phyloP scores from a whole-genome alignment of 495 filamentous ascomycete genomes.

The Pseudotulostoma volvatum region DNA sequence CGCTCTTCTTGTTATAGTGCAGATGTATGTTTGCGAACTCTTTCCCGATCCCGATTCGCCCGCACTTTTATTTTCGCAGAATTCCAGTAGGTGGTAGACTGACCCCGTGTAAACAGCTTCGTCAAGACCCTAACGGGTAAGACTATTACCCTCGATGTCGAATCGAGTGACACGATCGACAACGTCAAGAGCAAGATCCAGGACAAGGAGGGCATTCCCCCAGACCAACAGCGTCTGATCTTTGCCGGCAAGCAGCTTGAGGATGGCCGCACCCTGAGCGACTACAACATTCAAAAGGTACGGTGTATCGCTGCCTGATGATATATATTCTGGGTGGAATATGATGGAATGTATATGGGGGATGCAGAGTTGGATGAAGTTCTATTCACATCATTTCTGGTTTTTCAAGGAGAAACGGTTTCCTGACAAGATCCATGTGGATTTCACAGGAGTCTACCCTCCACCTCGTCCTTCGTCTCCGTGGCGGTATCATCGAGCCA shows the following conservation, averaged over 20 bases:
- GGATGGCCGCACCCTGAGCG: constrained; percentile 93
- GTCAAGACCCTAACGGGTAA: constrained; percentile 97
- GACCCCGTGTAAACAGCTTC: constrained; percentile 47
- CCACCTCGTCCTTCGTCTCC: constrained; percentile 96
- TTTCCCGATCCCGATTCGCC: constrained; percentile 4
- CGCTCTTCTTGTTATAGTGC: constrained; percentile 45
- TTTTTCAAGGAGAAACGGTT: not conserved
- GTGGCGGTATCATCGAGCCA: constrained; percentile 98
- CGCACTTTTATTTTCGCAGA: constrained; percentile 6
- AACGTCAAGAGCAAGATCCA: constrained; percentile 96
- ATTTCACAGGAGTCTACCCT: constrained; percentile 79
- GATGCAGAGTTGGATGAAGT: not conserved
- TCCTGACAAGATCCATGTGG: constrained; percentile 3
- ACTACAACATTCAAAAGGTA: constrained; percentile 99
- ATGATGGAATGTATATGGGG: not conserved
- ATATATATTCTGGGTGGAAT: not conserved
- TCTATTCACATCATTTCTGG: not conserved
- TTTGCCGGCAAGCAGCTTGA: constrained; percentile 99
- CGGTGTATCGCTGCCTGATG: constrained; percentile 12
- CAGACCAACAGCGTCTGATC: constrained; percentile 98
- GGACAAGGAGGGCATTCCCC: constrained; percentile 99
- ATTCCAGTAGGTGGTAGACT: constrained; percentile 10
- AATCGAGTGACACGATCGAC: constrained; percentile 98
- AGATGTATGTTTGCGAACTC: constrained; percentile 45
- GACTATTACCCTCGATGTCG: constrained; percentile 99